Evolutionary conservation across 768 basidiomycete species (phyloP).

Genomic region (Termitomyces heimii): DNA sequence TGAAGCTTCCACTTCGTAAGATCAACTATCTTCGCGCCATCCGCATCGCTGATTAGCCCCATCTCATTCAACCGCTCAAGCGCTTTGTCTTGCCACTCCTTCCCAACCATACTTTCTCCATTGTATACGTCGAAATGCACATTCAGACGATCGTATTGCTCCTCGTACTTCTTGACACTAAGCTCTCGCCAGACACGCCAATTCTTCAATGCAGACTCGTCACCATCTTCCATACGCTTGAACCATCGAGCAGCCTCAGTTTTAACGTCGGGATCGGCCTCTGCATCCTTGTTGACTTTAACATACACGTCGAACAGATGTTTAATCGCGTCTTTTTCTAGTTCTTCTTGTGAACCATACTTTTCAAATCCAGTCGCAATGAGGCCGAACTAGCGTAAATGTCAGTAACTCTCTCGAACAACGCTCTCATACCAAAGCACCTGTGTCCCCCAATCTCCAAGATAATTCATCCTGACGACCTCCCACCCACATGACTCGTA

Average conservation of each 20-base stretch:
- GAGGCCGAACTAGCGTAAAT: constrained; percentile 60
- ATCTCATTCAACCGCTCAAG: constrained; percentile 63
- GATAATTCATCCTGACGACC: constrained; percentile 87
- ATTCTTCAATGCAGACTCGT: constrained; percentile 74
- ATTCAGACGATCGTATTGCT: constrained; percentile 86
- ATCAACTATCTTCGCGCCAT: constrained; percentile 85
- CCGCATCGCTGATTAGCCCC: constrained; percentile 67
- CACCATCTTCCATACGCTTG: constrained; percentile 92
- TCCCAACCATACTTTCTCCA: constrained; percentile 80
- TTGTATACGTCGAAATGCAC: constrained; percentile 89
- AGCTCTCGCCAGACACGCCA: constrained; percentile 93
- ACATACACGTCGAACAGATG: constrained; percentile 95
- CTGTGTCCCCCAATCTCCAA: constrained; percentile 99
- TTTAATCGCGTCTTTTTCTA: constrained; percentile 87
- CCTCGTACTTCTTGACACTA: constrained; percentile 83
- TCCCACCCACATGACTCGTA: constrained; percentile 94
- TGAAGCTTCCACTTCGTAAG: constrained; percentile 87
- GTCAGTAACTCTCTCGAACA: not conserved
- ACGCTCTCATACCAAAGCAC: constrained; percentile 33
- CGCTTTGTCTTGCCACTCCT: constrained; percentile 68
- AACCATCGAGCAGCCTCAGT: constrained; percentile 80
- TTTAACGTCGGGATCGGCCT: constrained; percentile 65
- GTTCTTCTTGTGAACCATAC: constrained; percentile 80
- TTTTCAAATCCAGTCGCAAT: constrained; percentile 89
- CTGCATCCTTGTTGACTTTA: constrained; percentile 85